phyloP scores from a whole-genome alignment of 2,329 filamentous ascomycete species.

The Fusarium oxysporum region DNA sequence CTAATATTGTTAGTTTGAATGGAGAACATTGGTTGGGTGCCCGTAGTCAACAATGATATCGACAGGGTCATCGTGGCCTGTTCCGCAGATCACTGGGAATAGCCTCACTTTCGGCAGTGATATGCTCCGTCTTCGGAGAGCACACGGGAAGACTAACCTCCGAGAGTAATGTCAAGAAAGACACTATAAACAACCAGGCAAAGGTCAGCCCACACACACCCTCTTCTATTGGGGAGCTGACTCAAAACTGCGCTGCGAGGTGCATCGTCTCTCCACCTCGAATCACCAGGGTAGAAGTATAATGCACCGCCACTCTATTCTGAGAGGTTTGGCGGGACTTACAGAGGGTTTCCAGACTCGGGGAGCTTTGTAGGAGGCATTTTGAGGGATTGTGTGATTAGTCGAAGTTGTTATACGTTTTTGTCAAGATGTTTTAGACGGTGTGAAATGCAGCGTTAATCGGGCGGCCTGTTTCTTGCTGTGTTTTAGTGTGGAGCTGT shows the following conservation, averaged over 20 bases:
- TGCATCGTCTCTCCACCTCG: slow-evolving; percentile 32
- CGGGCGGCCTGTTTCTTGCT: slow-evolving; percentile 3
- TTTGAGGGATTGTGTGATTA: slow-evolving; percentile 1
- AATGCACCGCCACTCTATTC: slow-evolving; percentile 26
- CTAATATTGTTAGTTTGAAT: slow-evolving; percentile 56
- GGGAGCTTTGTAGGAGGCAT: slow-evolving; percentile 61
- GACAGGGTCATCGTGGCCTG: not conserved
- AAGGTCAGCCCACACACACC: slow-evolving; percentile 40
- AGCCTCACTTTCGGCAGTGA: slow-evolving; percentile 25
- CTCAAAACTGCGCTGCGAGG: slow-evolving; percentile 26
- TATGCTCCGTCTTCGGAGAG: slow-evolving; percentile 19
- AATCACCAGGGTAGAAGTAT: slow-evolving; percentile 22
- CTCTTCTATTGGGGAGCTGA: slow-evolving; percentile 23
- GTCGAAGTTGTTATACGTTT: not conserved
- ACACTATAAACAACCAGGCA: slow-evolving; percentile 56
- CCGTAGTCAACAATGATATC: not conserved
- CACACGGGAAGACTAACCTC: slow-evolving; percentile 63
- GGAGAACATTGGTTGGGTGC: not conserved
- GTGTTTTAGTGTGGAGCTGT: slow-evolving; percentile 30
- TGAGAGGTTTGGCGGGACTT: slow-evolving; percentile 42
- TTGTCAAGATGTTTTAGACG: slow-evolving; percentile 14
- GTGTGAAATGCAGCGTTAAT: slow-evolving; percentile 8
- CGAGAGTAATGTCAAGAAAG: slow-evolving; percentile 84
- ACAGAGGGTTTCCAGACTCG: slow-evolving; percentile 61
- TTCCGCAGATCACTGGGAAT: slow-evolving; percentile 23